phyloP scores from a whole-genome alignment of 2,329 filamentous ascomycete species.

The Hawksworthiomyces lignivorus region DNA sequence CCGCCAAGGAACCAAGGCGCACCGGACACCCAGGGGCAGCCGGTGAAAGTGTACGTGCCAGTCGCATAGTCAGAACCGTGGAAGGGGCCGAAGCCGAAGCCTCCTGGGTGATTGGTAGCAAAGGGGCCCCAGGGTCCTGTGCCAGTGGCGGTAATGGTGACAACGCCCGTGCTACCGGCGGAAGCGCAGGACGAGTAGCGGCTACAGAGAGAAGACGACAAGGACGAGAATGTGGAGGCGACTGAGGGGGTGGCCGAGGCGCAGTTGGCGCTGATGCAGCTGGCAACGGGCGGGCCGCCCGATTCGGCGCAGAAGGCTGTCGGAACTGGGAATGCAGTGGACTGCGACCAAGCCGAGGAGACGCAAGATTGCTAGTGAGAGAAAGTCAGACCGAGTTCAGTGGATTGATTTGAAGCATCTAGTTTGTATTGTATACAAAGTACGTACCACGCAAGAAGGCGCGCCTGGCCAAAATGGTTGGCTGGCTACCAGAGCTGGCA shows the following conservation, averaged over 20 bases:
- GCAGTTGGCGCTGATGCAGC: slow-evolving; percentile 24
- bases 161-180: slow-evolving; percentile 30
- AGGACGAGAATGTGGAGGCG: slow-evolving; percentile 23
- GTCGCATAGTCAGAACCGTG: slow-evolving; percentile 16
- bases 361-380: slow-evolving; percentile 32
- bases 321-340: slow-evolving; percentile 24
- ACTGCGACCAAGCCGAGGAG: slow-evolving; percentile 28
- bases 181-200: slow-evolving; percentile 30
- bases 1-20: slow-evolving; percentile 35
- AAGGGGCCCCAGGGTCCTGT: slow-evolving; percentile 8
- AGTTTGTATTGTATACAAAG: too few relatives aligned
- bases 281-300: slow-evolving; percentile 17
- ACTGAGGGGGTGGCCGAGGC: slow-evolving; percentile 23
- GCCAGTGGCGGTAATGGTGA: slow-evolving; percentile 29
- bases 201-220: slow-evolving; percentile 34
- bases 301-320: slow-evolving; percentile 22
- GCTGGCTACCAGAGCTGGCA: too few relatives aligned
- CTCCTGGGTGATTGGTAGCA: neutral
- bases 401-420: too few relatives aligned
- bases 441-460: too few relatives aligned
- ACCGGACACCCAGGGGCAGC: slow-evolving; percentile 30
- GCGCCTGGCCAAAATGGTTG: too few relatives aligned
- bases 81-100: too few relatives aligned
- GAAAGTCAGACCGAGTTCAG: too few relatives aligned
- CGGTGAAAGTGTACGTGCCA: slow-evolving; percentile 33